Conservation (phyloP, 2,329 filamentous ascomycete species). For the Verticillium albo-atrum region DNA sequence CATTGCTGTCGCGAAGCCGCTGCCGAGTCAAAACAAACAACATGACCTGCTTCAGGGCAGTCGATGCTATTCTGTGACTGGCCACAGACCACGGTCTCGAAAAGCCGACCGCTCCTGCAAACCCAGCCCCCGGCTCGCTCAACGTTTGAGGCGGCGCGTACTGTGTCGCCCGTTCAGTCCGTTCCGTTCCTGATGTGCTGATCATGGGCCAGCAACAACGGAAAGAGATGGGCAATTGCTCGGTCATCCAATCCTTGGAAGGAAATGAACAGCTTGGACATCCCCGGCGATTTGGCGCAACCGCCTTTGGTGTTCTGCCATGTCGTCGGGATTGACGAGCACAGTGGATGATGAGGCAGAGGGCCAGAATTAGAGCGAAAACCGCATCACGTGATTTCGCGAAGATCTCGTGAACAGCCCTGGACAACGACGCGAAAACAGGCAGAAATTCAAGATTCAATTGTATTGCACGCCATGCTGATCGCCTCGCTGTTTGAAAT, state of each 20-base stretch:
- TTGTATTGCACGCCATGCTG: background rate
- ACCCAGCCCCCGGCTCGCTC: background rate
- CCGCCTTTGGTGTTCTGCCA: background rate
- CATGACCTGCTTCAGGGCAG: background rate
- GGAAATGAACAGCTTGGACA: too few relatives aligned
- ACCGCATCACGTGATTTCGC: slow-evolving; percentile 1
- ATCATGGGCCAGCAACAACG: background rate
- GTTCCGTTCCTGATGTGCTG: background rate
- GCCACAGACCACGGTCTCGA: slow-evolving; percentile 5
- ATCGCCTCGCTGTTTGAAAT: background rate
- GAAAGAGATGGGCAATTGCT: too few relatives aligned
- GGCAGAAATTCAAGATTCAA: background rate
- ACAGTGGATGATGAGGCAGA: background rate
- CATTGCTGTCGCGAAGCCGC: background rate
- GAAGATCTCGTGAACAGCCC: background rate
- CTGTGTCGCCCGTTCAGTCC: background rate
- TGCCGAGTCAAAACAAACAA: background rate
- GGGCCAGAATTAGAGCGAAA: background rate
- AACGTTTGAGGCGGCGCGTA: background rate
- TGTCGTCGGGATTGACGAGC: background rate
- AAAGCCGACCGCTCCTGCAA: background rate
- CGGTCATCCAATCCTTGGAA: too few relatives aligned
- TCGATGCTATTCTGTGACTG: slow-evolving; percentile 8
- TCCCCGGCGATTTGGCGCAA: background rate
- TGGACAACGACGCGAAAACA: background rate